Evolutionary conservation across 2,329 filamentous ascomycete species (phyloP).

Genomic region (Claviceps monticola): DNA sequence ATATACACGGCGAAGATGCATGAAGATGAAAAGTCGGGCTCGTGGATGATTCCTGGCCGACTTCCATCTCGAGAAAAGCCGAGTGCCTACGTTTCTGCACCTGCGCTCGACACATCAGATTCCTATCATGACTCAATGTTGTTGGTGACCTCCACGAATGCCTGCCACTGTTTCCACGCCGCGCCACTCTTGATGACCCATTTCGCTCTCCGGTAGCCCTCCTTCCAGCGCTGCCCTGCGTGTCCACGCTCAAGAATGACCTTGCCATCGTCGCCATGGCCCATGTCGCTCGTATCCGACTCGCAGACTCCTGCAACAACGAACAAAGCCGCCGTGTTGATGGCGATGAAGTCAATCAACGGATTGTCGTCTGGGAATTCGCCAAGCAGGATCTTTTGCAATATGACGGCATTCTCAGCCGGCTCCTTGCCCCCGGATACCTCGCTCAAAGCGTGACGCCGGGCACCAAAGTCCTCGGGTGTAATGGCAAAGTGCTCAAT

Average conservation of each 20-base stretch:
- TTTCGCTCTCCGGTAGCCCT: slow-evolving; percentile 73
- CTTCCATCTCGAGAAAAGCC: too few species aligned
- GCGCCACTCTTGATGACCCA: slow-evolving; percentile 81
- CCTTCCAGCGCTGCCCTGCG: slow-evolving; percentile 84
- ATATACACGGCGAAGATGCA: neutral
- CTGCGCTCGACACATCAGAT: neutral
- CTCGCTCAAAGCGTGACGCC: slow-evolving; percentile 54
- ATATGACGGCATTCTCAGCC: slow-evolving; percentile 71
- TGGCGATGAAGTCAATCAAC: slow-evolving; percentile 82
- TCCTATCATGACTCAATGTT: slow-evolving; percentile 15
- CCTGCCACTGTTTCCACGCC: slow-evolving; percentile 69
- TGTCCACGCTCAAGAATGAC: slow-evolving; percentile 75
- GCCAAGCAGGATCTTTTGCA: slow-evolving; percentile 62
- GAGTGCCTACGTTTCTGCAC: neutral
- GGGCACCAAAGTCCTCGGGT: slow-evolving; percentile 79
- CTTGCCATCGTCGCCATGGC: slow-evolving; percentile 62
- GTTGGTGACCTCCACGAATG: slow-evolving; percentile 76
- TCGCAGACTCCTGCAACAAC: slow-evolving; percentile 81
- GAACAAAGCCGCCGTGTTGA: slow-evolving; percentile 83
- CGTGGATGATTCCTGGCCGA: too few species aligned
- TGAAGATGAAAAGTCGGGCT: neutral
- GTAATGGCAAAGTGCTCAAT: slow-evolving; percentile 66
- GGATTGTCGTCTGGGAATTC: slow-evolving; percentile 65
- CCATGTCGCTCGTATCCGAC: slow-evolving; percentile 66
- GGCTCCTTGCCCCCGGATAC: slow-evolving; percentile 81